Base-by-base conservation (phyloP, 768 basidiomycete genomes). In the Collybia nuda region DNA sequence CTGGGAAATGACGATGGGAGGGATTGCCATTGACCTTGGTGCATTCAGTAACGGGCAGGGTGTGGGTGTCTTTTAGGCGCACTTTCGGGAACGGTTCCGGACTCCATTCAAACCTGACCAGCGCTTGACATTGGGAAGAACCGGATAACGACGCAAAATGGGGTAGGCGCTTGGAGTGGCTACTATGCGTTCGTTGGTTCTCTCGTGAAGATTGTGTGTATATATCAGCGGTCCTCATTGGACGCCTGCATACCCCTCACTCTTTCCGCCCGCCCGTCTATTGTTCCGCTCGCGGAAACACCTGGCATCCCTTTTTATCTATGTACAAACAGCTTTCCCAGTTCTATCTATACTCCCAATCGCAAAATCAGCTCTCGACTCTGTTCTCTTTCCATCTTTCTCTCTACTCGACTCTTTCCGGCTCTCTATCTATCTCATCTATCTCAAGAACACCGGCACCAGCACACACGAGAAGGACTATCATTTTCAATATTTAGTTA, bases 61-160 rank as follows among this genome's bases (percentile, higher is more conserved):
- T 24, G 51, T 58, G 7, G 52, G 57, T 19, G 52, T 56, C 41
- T 59, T 59, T 22, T 59, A 36, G 22, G 47, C 42, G 15, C 22
- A 28, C 23, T 17, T 21, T 23, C 21, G n/a, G 17, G 24, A n/a
- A 35, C 12, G 32, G 19, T 19, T 35, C 37, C 32, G 15, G 15
- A 9, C n/a, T 11, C 36, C 45, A 19, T 29, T 48, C 40, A 24
- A 21, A 24, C 8, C 11, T 41, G 19, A 18, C 19, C 36, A 21
- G 28, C 32, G 17, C 32, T 14, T 14, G 44, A 46, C 44, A 46
- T 32, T 32, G 32, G 32, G 32, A 32, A 32, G 32, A 32, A 32
- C 32, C 32, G 32, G 32, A 32, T 32, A 32, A 32, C 32, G 32
- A 32, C 32, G 32, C 32, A 32, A 9, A 3, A 5, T 4, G 9